A percentile compares a stretch with the other conserved stretches of the same genome.
phyloP scores from a whole-genome alignment of 306 rosid species.

The Begonia fuchsioides region DNA sequence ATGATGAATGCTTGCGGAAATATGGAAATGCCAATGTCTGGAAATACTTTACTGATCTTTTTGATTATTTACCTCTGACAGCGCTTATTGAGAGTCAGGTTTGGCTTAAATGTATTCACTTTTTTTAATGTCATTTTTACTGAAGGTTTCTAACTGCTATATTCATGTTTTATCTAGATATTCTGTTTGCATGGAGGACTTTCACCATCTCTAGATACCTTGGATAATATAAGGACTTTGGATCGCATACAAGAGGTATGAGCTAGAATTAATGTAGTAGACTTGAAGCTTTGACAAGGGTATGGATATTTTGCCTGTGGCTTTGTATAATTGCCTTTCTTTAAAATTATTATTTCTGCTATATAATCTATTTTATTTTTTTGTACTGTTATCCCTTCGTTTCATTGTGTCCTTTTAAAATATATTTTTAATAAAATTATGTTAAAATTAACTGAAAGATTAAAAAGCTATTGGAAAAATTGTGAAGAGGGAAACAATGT shows the following conservation, averaged over 20 bases:
- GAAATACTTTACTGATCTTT: conserved; percentile 88
- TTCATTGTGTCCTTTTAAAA: too few relatives aligned
- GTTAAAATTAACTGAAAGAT: too few relatives aligned
- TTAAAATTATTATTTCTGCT: too few relatives aligned
- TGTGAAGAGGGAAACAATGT: too few relatives aligned
- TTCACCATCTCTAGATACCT: conserved; percentile 86
- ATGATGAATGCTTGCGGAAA: conserved; percentile 95
- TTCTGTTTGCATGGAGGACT: conserved; percentile 99
- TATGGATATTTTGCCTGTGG: too few relatives aligned
- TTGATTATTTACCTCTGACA: conserved; percentile 91
- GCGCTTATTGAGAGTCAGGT: conserved; percentile 99
- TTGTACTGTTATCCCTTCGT: too few relatives aligned
- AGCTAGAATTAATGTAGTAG: neutral
- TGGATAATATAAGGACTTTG: conserved; percentile 79
- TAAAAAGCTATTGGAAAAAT: too few relatives aligned
- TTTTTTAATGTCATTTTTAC: neutral
- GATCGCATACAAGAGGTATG: conserved; percentile 93
- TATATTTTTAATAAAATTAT: too few relatives aligned
- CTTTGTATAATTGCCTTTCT: too few relatives aligned
- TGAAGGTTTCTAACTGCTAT: conserved; percentile 2
- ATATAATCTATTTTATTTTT: too few relatives aligned
- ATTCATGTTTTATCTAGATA: conserved; percentile 24
- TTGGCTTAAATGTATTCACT: conserved; percentile 15
- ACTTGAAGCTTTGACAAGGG: too few relatives aligned
- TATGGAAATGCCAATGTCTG: conserved; percentile 98